Conservation (phyloP, 257 asterid species). For the Solanum neorickii region DNA sequence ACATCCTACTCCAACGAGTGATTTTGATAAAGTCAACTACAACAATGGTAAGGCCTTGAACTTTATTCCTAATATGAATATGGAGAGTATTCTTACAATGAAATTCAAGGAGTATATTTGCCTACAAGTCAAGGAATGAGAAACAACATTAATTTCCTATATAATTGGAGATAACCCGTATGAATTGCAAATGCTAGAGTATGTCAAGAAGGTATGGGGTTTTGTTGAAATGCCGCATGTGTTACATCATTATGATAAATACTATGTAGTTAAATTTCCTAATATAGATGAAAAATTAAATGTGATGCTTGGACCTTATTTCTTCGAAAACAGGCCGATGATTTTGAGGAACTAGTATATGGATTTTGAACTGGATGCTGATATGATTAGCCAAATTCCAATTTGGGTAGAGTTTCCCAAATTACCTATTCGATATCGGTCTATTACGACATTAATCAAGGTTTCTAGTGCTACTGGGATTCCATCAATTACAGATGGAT, state of each 20-base stretch:
- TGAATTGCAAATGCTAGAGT: neutral
- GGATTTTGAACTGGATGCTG: neutral
- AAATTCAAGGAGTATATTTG: too few species aligned
- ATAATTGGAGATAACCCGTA: too few species aligned
- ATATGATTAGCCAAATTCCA: neutral
- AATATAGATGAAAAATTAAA: neutral
- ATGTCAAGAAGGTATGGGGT: neutral
- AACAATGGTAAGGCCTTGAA: too few species aligned
- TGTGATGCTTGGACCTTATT: neutral
- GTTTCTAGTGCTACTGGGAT: neutral
- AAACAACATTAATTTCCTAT: too few species aligned
- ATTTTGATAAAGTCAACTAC: too few species aligned
- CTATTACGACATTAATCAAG: neutral
- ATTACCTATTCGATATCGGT: neutral
- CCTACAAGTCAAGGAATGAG: neutral
- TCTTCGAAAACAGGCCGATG: neutral
- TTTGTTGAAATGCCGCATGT: neutral
- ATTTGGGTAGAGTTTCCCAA: neutral
- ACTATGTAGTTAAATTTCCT: neutral
- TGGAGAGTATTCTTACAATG: too few species aligned
- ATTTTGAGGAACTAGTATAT: neutral
- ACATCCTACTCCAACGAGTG: too few species aligned
- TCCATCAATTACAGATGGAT: neutral
- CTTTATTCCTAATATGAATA: too few species aligned
- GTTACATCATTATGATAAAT: neutral